phyloP scores from a whole-genome alignment of 164 flowering plant genomes.

The Vitis cinerea region DNA sequence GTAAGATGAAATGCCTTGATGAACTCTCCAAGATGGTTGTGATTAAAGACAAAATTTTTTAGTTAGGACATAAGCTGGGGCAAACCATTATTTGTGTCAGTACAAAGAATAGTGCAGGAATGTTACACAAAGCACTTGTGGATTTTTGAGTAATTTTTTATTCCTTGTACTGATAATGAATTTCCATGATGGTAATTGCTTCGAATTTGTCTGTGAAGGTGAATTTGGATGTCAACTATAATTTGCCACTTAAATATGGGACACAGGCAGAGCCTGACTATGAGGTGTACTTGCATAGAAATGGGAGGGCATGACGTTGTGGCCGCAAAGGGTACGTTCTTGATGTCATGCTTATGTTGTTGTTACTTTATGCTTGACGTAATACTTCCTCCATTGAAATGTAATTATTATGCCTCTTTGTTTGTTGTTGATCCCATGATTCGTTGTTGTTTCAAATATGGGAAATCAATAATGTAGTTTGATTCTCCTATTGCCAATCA shows the following conservation, averaged over 20 bases:
- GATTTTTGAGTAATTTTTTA: slow-evolving; percentile 6
- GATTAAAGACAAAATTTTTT: slow-evolving; percentile 68
- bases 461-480: no score
- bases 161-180: background rate
- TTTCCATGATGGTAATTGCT: background rate
- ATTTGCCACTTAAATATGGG: slow-evolving; percentile 57
- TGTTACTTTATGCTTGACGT: background rate
- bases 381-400: no score
- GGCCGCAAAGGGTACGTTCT: slow-evolving; percentile 79
- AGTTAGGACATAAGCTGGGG: slow-evolving; percentile 74
- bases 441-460: no score
- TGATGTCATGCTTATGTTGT: background rate
- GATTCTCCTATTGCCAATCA: no score
- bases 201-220: slow-evolving; percentile 39
- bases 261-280: slow-evolving; percentile 58
- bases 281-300: slow-evolving; percentile 79
- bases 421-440: no score
- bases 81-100: slow-evolving; percentile 87
- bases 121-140: slow-evolving; percentile 53
- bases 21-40: slow-evolving; percentile 66
- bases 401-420: background rate
- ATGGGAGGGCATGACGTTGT: slow-evolving; percentile 96
- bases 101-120: slow-evolving; percentile 53
- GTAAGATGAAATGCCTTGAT: slow-evolving; percentile 78
- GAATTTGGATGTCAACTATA: slow-evolving; percentile 72